Evolutionary conservation across 345 rosid genomes (phyloP).

Genomic region (Eucalyptus camaldulensis): DNA sequence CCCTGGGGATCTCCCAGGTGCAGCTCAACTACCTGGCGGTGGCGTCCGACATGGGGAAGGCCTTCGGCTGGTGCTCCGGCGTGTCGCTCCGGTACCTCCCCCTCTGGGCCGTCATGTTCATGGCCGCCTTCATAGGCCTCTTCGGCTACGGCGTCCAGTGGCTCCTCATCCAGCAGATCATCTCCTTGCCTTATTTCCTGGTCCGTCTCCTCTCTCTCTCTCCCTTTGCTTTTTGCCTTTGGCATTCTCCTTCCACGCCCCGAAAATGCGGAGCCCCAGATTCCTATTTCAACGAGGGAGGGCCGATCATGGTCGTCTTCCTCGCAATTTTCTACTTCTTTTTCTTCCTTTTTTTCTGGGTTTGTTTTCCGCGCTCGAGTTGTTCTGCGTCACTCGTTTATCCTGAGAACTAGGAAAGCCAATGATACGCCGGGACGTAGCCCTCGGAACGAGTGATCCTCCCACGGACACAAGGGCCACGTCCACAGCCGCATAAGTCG

Average conservation of each 20-base stretch:
- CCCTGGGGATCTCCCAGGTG: constrained; percentile 63
- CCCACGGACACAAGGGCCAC: background rate
- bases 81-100: constrained; percentile 42
- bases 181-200: constrained; percentile 53
- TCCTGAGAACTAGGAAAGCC: background rate
- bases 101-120: constrained; percentile 41
- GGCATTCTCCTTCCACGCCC: background rate
- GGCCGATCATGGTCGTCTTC: background rate
- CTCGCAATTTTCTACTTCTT: background rate
- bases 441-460: background rate
- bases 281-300: background rate
- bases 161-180: constrained; percentile 37
- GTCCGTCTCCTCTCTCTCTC: constrained; percentile 10
- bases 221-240: background rate
- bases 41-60: constrained; percentile 78
- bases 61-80: constrained; percentile 70
- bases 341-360: background rate
- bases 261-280: background rate
- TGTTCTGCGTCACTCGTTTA: background rate
- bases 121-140: constrained; percentile 44
- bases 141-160: constrained; percentile 64
- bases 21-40: constrained; percentile 56
- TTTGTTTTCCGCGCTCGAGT: background rate
- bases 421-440: background rate
- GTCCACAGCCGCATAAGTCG: background rate